Percentiles rank a stretch among this genome's conserved stretches.
Conservation (phyloP, 768 basidiomycete genomes). For the Boletellus ananiceps region DNA sequence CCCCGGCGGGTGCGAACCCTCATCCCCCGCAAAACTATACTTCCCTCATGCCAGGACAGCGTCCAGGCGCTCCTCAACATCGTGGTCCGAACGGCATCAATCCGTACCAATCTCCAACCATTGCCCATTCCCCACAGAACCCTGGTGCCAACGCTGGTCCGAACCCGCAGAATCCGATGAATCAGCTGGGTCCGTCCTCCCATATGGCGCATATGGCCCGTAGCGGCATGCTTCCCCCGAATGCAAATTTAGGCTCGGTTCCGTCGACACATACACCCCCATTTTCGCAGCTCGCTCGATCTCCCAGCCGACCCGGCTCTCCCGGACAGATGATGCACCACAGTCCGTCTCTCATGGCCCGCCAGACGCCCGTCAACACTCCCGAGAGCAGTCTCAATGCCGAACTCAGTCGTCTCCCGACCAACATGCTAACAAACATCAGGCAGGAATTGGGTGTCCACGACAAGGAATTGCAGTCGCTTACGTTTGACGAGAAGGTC, state of each 20-base stretch:
- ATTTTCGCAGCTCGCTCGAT: slow-evolving; percentile 45
- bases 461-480: slow-evolving; percentile 42
- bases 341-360: slow-evolving; percentile 54
- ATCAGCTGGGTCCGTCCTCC: slow-evolving; percentile 49
- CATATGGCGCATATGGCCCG: slow-evolving; percentile 44
- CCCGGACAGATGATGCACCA: slow-evolving; percentile 48
- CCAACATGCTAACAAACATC: slow-evolving; percentile 28
- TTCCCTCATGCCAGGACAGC: slow-evolving; percentile 33
- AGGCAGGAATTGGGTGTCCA: slow-evolving; percentile 41
- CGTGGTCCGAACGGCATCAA: slow-evolving; percentile 42
- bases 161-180: slow-evolving; percentile 38
- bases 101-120: slow-evolving; percentile 62
- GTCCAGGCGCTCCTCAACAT: slow-evolving; percentile 33
- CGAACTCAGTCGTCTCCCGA: slow-evolving; percentile 43
- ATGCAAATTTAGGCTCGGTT: slow-evolving; percentile 35
- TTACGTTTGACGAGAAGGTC: slow-evolving; percentile 62
- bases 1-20: slow-evolving; percentile 27
- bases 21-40: slow-evolving; percentile 34
- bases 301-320: slow-evolving; percentile 58
- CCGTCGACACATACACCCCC: slow-evolving; percentile 38
- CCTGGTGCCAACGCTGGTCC: slow-evolving; percentile 30
- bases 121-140: slow-evolving; percentile 57
- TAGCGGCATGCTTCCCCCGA: slow-evolving; percentile 48
- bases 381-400: slow-evolving; percentile 30
- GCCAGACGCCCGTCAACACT: slow-evolving; percentile 38